Evolutionary conservation across 805 yeast genomes (phyloP).

Genomic region (Yamadazyma tumulicola): DNA sequence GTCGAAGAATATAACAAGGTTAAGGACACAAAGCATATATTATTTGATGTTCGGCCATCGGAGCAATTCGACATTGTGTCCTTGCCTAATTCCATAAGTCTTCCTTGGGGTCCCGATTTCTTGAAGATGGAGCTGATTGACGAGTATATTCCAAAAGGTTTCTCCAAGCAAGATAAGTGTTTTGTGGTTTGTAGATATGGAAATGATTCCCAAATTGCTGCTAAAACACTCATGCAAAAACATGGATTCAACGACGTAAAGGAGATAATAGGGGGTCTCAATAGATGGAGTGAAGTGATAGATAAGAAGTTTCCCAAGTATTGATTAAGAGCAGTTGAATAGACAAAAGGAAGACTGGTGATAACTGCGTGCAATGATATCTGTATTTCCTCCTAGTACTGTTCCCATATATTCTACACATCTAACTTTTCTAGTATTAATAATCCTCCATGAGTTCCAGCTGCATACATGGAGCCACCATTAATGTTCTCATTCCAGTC

Average conservation of each 20-base stretch:
- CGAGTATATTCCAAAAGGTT: constrained; percentile 12
- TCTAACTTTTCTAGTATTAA: constrained; percentile 43
- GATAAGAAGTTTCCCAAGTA: constrained; percentile 65
- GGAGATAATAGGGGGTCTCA: constrained; percentile 79
- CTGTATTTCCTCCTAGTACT: not conserved
- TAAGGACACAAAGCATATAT: constrained; percentile 21
- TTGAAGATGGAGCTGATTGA: constrained; percentile 19
- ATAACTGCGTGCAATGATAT: too few relatives aligned
- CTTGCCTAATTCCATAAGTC: constrained; percentile 55
- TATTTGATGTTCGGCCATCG: constrained; percentile 76
- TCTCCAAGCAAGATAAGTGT: constrained; percentile 23
- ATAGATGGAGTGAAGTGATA: constrained; percentile 58
- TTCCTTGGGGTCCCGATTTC: constrained; percentile 53
- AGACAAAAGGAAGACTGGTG: too few relatives aligned
- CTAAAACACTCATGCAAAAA: constrained; percentile 48
- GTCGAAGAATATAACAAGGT: constrained; percentile 31
- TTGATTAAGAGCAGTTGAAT: too few relatives aligned
- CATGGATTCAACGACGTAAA: constrained; percentile 47
- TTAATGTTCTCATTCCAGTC: constrained; percentile 55
- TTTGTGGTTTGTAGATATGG: constrained; percentile 83
- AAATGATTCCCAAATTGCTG: constrained; percentile 84
- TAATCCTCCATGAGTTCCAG: constrained; percentile 50
- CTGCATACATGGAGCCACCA: constrained; percentile 49
- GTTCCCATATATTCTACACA: constrained; percentile 9
- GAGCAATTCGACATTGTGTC: constrained; percentile 71